Percentiles rank a stretch among this genome's conserved stretches.
These are phyloP conservation scores for Nannochloropsis gaditana DNA, from an alignment of 108 stramenopile species.

Conservation along the genomic window DNA sequence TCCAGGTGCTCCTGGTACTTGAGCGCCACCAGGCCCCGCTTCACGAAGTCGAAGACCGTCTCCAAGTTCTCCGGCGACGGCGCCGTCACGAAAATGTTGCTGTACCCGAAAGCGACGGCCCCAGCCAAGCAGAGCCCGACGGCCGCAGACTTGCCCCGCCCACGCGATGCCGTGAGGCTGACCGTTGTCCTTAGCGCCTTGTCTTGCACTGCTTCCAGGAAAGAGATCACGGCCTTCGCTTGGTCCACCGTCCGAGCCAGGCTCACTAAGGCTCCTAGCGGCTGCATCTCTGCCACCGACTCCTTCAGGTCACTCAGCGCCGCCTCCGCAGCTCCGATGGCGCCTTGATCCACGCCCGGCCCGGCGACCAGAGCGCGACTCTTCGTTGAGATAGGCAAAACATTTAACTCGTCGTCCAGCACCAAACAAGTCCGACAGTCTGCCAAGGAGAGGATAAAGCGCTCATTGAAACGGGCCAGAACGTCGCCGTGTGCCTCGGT, in stretches of 20 bases:
- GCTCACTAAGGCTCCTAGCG: slow-evolving; percentile 83
- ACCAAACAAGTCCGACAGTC: slow-evolving; percentile 82
- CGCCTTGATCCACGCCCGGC: not conserved
- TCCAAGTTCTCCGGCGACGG: slow-evolving; percentile 96
- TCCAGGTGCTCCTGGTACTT: slow-evolving; percentile 96
- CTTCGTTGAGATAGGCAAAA: slow-evolving; percentile 75
- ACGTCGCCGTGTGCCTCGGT: slow-evolving; percentile 69
- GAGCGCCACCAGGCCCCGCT: slow-evolving; percentile 81
- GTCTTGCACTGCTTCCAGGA: slow-evolving; percentile 38
- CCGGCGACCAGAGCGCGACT: slow-evolving; percentile 58
- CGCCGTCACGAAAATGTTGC: slow-evolving; percentile 86
- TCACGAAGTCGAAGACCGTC: slow-evolving; percentile 90
- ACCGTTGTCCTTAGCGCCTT: slow-evolving; percentile 37
- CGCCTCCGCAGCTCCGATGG: slow-evolving; percentile 58
- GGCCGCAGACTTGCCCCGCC: slow-evolving; percentile 96
- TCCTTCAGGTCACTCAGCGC: slow-evolving; percentile 76
- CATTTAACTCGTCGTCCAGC: slow-evolving; percentile 97
- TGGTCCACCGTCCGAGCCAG: slow-evolving; percentile 90
- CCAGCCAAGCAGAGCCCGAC: slow-evolving; percentile 94
- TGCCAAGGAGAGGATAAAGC: slow-evolving; percentile 87
- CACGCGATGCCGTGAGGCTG: slow-evolving; percentile 58
- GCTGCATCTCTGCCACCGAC: slow-evolving; percentile 80
- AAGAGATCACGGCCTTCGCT: slow-evolving; percentile 61
- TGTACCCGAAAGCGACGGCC: slow-evolving; percentile 87
- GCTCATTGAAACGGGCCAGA: slow-evolving; percentile 90